Evolutionary conservation across 2,329 filamentous ascomycete genomes (phyloP), one percentile per base, ranked within the genome.

Genomic region (Sphaerulina vaccinii): DNA sequence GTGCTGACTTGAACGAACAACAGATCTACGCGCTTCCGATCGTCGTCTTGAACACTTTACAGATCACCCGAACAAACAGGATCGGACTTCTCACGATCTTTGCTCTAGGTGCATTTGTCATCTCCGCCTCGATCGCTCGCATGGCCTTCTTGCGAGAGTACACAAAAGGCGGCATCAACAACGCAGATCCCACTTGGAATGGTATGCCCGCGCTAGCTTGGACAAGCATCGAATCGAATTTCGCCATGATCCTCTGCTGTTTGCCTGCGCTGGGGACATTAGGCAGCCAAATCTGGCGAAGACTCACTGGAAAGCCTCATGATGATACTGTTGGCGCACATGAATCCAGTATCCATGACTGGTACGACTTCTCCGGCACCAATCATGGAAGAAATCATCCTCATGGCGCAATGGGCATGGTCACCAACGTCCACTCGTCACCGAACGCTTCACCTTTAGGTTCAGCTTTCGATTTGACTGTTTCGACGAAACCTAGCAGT

Each of bases 11-110:
- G 24, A 27, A 11, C 24, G 7, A 11, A 27, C 24, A 7, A 27
- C 13, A 50, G 58, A 56, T 68, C 45, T 67, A 59, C 54, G 18
- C 60, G 32, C 54, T 68, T 9, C 66, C 65, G 2, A 59, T 68
- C 13, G 63, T 63, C 1, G 45, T 62, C 13, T 58, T 68, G 27
- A 49, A 52, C 29, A 59, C 38, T 3, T 48, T 68, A 3, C 59
- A 62, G 29, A 55, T 65, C n/a, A 42, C 51, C n/a, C 29, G 47
- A 7, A 42, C 48, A 5, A 57, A 59, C 15, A 65, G 58, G 39
- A 40, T 47, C 29, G 63, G 63, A 3, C 39, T 65, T 2, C 49
- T 61, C 15, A 49, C 59, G 5, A 55, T 64, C 16, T 65, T 65
- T 45, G 33, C 35, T 15, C 57, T 65, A 2, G 63, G 62, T 10